Percentiles rank a stretch among this genome's conserved stretches.
Conservation (phyloP, 2,329 filamentous ascomycete species). For the Uncinocarpus reesii region DNA sequence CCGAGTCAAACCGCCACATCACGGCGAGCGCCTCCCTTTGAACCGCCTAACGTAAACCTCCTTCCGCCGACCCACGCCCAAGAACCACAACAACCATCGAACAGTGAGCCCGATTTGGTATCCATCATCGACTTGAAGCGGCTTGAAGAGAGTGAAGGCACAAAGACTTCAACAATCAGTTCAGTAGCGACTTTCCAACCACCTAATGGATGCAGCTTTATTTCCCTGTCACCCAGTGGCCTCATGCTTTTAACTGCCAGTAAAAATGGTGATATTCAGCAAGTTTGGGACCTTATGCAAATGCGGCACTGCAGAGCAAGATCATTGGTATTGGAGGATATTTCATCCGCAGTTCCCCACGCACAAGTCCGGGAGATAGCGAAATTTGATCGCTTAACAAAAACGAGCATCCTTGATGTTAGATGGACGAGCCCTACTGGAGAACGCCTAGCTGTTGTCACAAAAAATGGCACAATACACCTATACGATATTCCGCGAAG, state of each 20-base stretch:
- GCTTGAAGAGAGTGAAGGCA: conserved; percentile 33
- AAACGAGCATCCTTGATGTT: conserved; percentile 81
- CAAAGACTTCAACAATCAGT: conserved; percentile 26
- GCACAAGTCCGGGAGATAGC: conserved; percentile 65
- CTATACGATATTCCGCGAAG: conserved; percentile 75
- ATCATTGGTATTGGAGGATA: conserved; percentile 31
- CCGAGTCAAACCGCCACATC: conserved; percentile 19
- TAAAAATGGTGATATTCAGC: conserved; percentile 41
- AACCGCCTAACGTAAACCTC: conserved; percentile 22
- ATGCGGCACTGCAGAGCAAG: conserved; percentile 34
- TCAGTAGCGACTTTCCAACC: conserved; percentile 39
- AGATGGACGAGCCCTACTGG: conserved; percentile 74
- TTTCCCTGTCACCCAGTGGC: conserved; percentile 41
- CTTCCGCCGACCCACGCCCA: conserved; percentile 41
- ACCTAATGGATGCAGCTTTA: conserved; percentile 41
- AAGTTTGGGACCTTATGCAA: conserved; percentile 44
- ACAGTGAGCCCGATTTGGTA: conserved; percentile 36
- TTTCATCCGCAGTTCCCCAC: conserved; percentile 19
- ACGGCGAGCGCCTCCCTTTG: conserved; percentile 23
- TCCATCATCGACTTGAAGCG: conserved; percentile 39
- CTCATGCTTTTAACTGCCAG: conserved; percentile 40
- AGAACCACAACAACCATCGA: conserved; percentile 28
- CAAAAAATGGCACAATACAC: conserved; percentile 90
- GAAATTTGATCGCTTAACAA: conserved; percentile 81
- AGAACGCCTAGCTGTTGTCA: conserved; percentile 77